Percentiles rank a stretch among this genome's conserved stretches.
Conservation (phyloP, 2,329 filamentous ascomycete genomes). For the Pseudocercospora cruenta region DNA sequence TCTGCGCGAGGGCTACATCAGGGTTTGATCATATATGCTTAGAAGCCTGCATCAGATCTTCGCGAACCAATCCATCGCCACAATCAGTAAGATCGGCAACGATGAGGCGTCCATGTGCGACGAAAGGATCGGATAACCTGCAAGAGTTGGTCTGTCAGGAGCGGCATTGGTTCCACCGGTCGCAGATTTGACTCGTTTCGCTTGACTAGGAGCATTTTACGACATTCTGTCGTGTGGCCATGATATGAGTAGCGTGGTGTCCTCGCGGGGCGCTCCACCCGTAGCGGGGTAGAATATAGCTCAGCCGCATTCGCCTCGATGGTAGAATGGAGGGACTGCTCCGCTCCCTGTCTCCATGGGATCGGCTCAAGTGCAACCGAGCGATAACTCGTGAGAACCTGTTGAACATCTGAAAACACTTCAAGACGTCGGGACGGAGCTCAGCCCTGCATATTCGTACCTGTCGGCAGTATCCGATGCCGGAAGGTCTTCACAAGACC, state of each 20-base stretch:
- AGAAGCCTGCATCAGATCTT: neutral
- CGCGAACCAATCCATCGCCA: neutral
- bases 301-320: neutral
- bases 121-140: neutral
- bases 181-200: neutral
- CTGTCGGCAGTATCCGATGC: slow-evolving; percentile 16
- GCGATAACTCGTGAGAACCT: neutral
- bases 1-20: neutral
- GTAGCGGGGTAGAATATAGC: neutral
- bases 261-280: neutral
- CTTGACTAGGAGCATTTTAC: neutral
- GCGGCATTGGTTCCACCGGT: neutral
- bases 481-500: slow-evolving; percentile 26
- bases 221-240: neutral
- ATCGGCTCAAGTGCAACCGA: neutral
- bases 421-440: neutral
- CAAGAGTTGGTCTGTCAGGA: neutral
- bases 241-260: neutral
- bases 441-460: neutral
- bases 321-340: neutral
- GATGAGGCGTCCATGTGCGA: neutral
- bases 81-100: neutral
- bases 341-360: neutral
- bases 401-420: neutral
- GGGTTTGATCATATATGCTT: neutral